A percentile compares a stretch with the other conserved stretches of the same genome.
Evolutionary conservation across 2,329 filamentous ascomycete genomes (phyloP).

Genomic region (Tolypocladium album): DNA sequence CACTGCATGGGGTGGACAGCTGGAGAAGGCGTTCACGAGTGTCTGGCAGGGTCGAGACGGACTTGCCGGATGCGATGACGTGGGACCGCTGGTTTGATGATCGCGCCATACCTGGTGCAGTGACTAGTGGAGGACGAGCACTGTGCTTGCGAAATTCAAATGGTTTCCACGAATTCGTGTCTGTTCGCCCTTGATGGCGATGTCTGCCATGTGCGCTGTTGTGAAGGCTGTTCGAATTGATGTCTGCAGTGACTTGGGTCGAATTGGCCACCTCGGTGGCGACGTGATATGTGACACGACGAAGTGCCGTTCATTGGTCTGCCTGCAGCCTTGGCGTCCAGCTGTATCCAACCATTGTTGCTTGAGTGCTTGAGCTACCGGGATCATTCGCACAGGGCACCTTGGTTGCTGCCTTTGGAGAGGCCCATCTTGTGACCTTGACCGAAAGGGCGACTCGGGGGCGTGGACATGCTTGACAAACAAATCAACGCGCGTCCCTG

Average conservation of each 20-base stretch:
- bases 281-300: background rate
- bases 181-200: background rate
- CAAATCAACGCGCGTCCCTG: background rate
- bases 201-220: background rate
- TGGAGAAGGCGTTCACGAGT: conserved; percentile 50
- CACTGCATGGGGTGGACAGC: conserved; percentile 47
- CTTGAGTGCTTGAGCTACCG: no score
- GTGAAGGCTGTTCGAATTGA: no score
- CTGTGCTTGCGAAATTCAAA: conserved; percentile 51
- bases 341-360: no score
- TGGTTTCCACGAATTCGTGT: conserved; percentile 33
- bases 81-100: conserved; percentile 52
- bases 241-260: background rate
- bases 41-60: conserved; percentile 27
- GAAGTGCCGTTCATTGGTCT: background rate
- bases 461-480: no score
- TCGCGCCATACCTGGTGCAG: conserved; percentile 50
- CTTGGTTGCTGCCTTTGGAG: no score
- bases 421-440: no score
- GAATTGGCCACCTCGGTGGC: background rate
- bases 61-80: conserved; percentile 43
- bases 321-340: no score
- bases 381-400: no score
- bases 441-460: no score
- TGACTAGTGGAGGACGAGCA: conserved; percentile 34